Conservation (phyloP, 1,284 basidiomycete genomes). For the Boletus hoseneyae region DNA sequence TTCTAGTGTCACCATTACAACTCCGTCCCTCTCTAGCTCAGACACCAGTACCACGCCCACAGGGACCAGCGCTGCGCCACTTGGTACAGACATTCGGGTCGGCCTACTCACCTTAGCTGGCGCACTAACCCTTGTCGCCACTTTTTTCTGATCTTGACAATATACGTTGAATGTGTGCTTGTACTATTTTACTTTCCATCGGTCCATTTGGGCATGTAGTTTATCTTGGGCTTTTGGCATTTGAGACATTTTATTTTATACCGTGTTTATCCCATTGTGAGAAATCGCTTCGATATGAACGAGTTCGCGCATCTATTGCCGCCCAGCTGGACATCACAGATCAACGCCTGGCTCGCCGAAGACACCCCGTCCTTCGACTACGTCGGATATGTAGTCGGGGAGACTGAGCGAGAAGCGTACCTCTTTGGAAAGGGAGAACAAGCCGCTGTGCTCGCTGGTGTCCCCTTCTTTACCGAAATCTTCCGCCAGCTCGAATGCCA, state of each 20-base stretch:
- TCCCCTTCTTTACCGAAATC: conserved; percentile 94
- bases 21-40: conserved; percentile 22
- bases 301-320: conserved; percentile 77
- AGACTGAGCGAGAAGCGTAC: conserved; percentile 81
- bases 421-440: conserved; percentile 83
- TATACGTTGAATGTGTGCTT: not conserved
- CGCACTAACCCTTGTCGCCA: conserved; percentile 26
- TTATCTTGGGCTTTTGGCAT: conserved; percentile 5
- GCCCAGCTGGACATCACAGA: conserved; percentile 84
- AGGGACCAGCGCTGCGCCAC: conserved; percentile 28
- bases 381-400: conserved; percentile 96
- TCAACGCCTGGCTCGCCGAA: conserved; percentile 85
- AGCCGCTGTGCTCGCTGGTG: conserved; percentile 85
- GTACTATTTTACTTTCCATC: not conserved
- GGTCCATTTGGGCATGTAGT: not conserved
- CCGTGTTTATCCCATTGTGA: too few species aligned
- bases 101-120: conserved; percentile 31
- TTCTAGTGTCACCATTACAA: conserved; percentile 21
- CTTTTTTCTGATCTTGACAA: conserved; percentile 17
- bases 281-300: conserved; percentile 23
- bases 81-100: conserved; percentile 22
- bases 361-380: conserved; percentile 98
- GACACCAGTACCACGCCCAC: conserved; percentile 26
- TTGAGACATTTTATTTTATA: not conserved
- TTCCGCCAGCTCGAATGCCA: conserved; percentile 88